These are phyloP conservation scores for Eutypa lata DNA, from an alignment of 2,329 filamentous ascomycete genomes.

Conservation along the genomic window DNA sequence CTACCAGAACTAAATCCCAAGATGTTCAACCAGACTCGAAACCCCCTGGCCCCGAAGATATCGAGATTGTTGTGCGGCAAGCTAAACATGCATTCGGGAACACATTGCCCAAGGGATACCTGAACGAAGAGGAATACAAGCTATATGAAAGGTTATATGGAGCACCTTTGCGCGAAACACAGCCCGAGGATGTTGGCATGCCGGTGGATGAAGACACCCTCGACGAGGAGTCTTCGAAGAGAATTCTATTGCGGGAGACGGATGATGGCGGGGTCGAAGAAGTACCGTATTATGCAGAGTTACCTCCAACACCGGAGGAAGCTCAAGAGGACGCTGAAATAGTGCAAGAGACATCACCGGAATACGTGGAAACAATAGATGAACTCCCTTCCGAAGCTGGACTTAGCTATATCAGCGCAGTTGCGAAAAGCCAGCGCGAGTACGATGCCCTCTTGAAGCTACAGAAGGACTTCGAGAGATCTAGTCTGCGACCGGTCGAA, in stretches of 20 bases:
- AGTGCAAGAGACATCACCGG: conserved; percentile 19
- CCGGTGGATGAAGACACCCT: conserved; percentile 28
- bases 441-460: conserved; percentile 52
- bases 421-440: conserved; percentile 53
- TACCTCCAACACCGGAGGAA: conserved; percentile 8
- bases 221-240: conserved; percentile 11
- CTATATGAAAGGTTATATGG: conserved; percentile 83
- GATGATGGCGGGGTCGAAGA: conserved; percentile 60
- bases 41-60: conserved; percentile 28
- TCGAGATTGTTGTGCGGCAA: conserved; percentile 64
- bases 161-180: conserved; percentile 61
- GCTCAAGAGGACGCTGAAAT: conserved; percentile 23
- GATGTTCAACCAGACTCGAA: conserved; percentile 12
- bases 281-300: conserved; percentile 42
- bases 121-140: conserved; percentile 67
- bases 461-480: conserved; percentile 55
- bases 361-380: conserved; percentile 10
- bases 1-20: conserved; percentile 16
- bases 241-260: conserved; percentile 51
- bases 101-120: conserved; percentile 66
- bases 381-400: conserved; percentile 31
- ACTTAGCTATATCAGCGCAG: conserved; percentile 42
- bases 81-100: conserved; percentile 76
- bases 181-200: conserved; percentile 56
- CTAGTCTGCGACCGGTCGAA: conserved; percentile 31